phyloP scores from a whole-genome alignment of 805 yeast species.

The Monosporozyma aerobia region DNA sequence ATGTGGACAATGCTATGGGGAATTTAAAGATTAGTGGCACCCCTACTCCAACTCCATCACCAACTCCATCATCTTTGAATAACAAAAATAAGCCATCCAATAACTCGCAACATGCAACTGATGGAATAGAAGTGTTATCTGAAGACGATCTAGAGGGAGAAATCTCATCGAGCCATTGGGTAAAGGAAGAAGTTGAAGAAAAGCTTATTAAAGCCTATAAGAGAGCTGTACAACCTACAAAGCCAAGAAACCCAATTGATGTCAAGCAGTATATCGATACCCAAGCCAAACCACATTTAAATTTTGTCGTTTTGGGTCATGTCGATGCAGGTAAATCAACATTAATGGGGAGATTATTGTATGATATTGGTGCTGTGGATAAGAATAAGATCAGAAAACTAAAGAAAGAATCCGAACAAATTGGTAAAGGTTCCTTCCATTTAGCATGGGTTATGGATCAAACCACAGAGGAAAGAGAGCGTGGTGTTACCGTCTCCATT shows the following conservation, averaged over 20 bases:
- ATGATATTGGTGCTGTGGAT: slow-evolving; percentile 91
- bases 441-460: slow-evolving; percentile 99
- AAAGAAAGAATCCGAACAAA: slow-evolving; percentile 94
- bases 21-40: not conserved
- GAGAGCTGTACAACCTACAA: slow-evolving; percentile 22
- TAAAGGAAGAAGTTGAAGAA: slow-evolving; percentile 15
- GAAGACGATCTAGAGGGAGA: slow-evolving; percentile 15
- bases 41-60: not conserved
- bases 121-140: slow-evolving; percentile 8
- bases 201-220: slow-evolving; percentile 11
- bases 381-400: slow-evolving; percentile 93
- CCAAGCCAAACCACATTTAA: slow-evolving; percentile 80
- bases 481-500: slow-evolving; percentile 98
- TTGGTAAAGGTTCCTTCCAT: slow-evolving; percentile 99
- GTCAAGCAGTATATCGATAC: slow-evolving; percentile 76
- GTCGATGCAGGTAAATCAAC: slow-evolving; percentile 99
- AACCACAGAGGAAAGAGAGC: slow-evolving; percentile 93
- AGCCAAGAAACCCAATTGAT: slow-evolving; percentile 37
- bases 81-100: not conserved
- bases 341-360: slow-evolving; percentile 93
- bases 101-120: slow-evolving; percentile 1
- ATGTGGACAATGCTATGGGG: slow-evolving; percentile 4
- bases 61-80: not conserved
- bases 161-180: not conserved
- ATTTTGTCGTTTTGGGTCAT: slow-evolving; percentile 96